phyloP scores from a whole-genome alignment of 2,329 filamentous ascomycete genomes.

The Alternaria sp. region DNA sequence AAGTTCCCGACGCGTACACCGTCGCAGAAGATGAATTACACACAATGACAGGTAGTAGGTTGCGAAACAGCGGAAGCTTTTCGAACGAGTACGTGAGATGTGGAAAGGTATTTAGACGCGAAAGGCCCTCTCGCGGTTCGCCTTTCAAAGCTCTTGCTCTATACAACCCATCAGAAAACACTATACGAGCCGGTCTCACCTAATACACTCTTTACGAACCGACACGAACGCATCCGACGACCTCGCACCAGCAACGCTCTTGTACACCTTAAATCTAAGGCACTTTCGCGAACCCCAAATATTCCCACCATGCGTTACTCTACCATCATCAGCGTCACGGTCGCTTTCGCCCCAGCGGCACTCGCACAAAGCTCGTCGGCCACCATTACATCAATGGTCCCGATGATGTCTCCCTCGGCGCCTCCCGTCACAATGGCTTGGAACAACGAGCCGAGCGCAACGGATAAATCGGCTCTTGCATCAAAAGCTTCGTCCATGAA shows the following conservation, averaged over 20 bases:
- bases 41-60: background rate
- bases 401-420: constrained; percentile 17
- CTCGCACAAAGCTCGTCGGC: constrained; percentile 16
- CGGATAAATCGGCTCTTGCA: background rate
- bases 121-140: background rate
- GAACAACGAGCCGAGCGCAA: constrained; percentile 1
- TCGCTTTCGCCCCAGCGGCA: constrained; percentile 16
- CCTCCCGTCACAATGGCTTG: constrained; percentile 33
- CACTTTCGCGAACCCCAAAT: background rate
- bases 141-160: background rate
- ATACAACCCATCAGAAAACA: constrained; percentile 9
- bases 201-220: constrained; percentile 18
- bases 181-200: constrained; percentile 26
- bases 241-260: background rate
- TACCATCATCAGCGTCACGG: constrained; percentile 9
- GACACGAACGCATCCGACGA: background rate
- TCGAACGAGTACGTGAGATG: background rate
- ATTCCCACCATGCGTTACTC: constrained; percentile 12
- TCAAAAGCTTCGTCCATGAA: background rate
- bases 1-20: background rate
- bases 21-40: background rate
- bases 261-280: background rate
- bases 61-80: constrained; percentile 3
- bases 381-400: constrained; percentile 13
- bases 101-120: constrained; percentile 1